These are phyloP conservation scores for Diaporthe ilicicola DNA, from an alignment of 2,329 filamentous ascomycete species.

Conservation along the genomic window DNA sequence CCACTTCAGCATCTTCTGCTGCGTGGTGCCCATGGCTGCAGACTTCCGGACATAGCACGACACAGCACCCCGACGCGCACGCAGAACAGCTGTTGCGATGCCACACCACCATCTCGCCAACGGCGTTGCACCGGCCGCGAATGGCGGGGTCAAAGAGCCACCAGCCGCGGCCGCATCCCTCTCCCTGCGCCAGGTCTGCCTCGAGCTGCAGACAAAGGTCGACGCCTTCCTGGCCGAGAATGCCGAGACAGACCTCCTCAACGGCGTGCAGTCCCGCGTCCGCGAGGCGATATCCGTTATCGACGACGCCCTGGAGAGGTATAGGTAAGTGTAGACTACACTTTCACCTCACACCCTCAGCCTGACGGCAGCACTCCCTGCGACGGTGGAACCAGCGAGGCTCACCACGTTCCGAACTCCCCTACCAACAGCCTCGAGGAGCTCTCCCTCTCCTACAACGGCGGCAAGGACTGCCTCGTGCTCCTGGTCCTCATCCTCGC, in stretches of 20 bases:
- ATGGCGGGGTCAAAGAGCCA: slow-evolving; percentile 17
- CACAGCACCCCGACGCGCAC: background rate
- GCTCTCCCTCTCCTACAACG: slow-evolving; percentile 93
- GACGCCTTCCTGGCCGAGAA: slow-evolving; percentile 71
- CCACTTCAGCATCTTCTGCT: background rate
- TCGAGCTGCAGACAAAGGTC: slow-evolving; percentile 66
- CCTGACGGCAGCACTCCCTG: background rate
- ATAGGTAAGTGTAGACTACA: slow-evolving; percentile 64
- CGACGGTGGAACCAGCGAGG: background rate
- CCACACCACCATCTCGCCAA: slow-evolving; percentile 25
- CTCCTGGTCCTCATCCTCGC: slow-evolving; percentile 87
- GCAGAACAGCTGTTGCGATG: slow-evolving; percentile 11
- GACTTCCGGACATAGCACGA: slow-evolving; percentile 12
- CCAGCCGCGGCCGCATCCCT: slow-evolving; percentile 6
- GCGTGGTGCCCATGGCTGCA: slow-evolving; percentile 19
- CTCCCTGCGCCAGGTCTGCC: slow-evolving; percentile 49
- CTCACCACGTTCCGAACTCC: background rate
- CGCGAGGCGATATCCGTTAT: slow-evolving; percentile 77
- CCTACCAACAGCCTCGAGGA: slow-evolving; percentile 68
- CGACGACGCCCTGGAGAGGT: slow-evolving; percentile 76
- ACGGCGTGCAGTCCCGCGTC: slow-evolving; percentile 77
- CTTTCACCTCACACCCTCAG: background rate
- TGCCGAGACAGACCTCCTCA: slow-evolving; percentile 61
- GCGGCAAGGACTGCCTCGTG: slow-evolving; percentile 96
- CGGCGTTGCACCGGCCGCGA: slow-evolving; percentile 22